These are phyloP conservation scores for Hyaloscypha variabilis DNA, from an alignment of 495 filamentous ascomycete species.

Conservation along the genomic window DNA sequence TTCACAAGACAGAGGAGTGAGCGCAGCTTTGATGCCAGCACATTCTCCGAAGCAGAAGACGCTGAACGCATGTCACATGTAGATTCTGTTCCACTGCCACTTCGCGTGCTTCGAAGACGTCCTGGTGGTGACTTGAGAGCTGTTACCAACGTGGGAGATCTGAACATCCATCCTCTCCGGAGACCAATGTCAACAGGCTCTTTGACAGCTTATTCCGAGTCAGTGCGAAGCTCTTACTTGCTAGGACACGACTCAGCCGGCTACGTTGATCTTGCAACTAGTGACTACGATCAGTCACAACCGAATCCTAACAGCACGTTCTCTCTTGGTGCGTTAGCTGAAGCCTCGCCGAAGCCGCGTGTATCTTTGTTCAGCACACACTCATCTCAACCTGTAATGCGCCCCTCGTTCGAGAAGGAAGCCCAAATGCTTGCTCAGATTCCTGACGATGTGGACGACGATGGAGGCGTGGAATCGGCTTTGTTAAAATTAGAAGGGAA, in stretches of 20 bases:
- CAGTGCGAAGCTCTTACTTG: constrained; percentile 63
- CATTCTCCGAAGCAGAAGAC: constrained; percentile 46
- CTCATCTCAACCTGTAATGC: constrained; percentile 69
- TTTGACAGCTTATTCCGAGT: constrained; percentile 68
- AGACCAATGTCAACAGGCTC: constrained; percentile 75
- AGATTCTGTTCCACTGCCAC: constrained; percentile 44
- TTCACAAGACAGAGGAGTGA: constrained; percentile 61
- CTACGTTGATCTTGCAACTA: constrained; percentile 47
- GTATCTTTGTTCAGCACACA: constrained; percentile 72
- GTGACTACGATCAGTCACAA: constrained; percentile 42
- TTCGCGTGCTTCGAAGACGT: constrained; percentile 74
- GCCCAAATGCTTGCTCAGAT: constrained; percentile 87
- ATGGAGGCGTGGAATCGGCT: constrained; percentile 92
- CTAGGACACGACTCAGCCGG: constrained; percentile 39
- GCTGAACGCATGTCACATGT: constrained; percentile 18
- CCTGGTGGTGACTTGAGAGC: constrained; percentile 90
- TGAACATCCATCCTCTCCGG: constrained; percentile 51
- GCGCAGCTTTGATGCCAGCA: constrained; percentile 61
- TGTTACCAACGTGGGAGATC: constrained; percentile 71
- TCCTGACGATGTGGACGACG: constrained; percentile 78
- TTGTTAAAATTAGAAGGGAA: constrained; percentile 92
- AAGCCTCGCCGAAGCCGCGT: constrained; percentile 42
- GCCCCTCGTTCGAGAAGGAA: constrained; percentile 88
- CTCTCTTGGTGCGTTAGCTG: constrained; percentile 61
- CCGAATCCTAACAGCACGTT: constrained; percentile 40